Evolutionary conservation across 2,329 filamentous ascomycete genomes (phyloP).

Genomic region (Orbilia blumenaviensis): DNA sequence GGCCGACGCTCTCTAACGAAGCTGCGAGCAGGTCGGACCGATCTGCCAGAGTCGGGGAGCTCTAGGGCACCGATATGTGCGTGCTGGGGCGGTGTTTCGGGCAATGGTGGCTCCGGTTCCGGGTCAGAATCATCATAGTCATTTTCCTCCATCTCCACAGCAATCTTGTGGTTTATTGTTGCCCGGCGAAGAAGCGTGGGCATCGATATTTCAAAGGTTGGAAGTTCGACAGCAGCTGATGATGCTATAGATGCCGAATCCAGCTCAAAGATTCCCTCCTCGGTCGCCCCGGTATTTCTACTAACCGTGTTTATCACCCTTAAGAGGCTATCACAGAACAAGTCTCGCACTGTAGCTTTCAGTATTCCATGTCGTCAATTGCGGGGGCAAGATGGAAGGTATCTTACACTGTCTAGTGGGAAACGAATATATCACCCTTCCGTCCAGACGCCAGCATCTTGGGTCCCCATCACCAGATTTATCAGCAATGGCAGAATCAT

Average conservation of each 20-base stretch:
- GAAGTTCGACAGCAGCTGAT: slow-evolving; percentile 30
- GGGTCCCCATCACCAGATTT: slow-evolving; percentile 22
- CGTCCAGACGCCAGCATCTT: slow-evolving; percentile 40
- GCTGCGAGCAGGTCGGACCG: slow-evolving; percentile 38
- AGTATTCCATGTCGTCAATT: not conserved
- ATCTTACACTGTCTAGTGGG: slow-evolving; percentile 37
- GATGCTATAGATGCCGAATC: slow-evolving; percentile 11
- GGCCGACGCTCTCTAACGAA: slow-evolving; percentile 37
- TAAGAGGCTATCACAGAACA: slow-evolving; percentile 34
- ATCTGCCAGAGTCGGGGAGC: not conserved
- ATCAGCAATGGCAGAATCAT: slow-evolving; percentile 46
- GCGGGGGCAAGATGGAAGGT: not conserved
- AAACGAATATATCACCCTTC: slow-evolving; percentile 34
- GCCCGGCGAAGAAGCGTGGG: slow-evolving; percentile 44
- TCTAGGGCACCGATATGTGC: slow-evolving; percentile 14
- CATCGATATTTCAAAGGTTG: slow-evolving; percentile 50
- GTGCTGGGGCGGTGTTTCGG: not conserved
- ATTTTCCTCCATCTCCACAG: slow-evolving; percentile 32
- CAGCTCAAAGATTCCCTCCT: slow-evolving; percentile 44
- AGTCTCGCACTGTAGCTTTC: slow-evolving; percentile 32
- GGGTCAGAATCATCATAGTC: slow-evolving; percentile 26
- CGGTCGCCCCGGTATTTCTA: slow-evolving; percentile 3
- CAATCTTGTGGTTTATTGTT: slow-evolving; percentile 21
- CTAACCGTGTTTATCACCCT: slow-evolving; percentile 6
- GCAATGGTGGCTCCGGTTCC: slow-evolving; percentile 13